Percentiles rank a stretch among this genome's conserved stretches.
phyloP scores from a whole-genome alignment of 345 rosid species.

The Aquilaria malaccensis region DNA sequence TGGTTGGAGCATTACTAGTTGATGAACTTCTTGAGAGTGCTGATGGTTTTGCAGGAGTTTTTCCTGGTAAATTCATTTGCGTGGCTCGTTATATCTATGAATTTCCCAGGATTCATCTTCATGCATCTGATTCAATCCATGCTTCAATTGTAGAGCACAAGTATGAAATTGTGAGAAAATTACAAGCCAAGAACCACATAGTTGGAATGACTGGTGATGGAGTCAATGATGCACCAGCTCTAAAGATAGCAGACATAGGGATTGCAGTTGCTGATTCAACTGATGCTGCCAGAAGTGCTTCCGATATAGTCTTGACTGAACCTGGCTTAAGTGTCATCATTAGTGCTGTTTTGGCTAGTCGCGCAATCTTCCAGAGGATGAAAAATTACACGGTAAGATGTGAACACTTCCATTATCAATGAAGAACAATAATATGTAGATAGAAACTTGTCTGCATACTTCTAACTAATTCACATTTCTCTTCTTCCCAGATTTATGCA shows the following conservation, averaged over 20 bases:
- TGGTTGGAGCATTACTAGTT: slow-evolving; percentile 36
- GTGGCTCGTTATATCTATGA: background rate
- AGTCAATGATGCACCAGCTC: slow-evolving; percentile 89
- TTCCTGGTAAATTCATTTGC: slow-evolving; percentile 46
- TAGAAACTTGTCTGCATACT: background rate
- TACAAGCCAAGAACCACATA: slow-evolving; percentile 75
- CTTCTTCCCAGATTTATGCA: slow-evolving; percentile 51
- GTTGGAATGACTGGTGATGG: slow-evolving; percentile 98
- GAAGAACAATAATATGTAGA: background rate
- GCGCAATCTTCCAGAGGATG: slow-evolving; percentile 94
- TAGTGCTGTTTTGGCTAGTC: slow-evolving; percentile 88
- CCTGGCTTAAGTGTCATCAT: slow-evolving; percentile 91
- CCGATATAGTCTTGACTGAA: slow-evolving; percentile 87
- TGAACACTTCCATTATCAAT: background rate
- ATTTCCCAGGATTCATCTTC: background rate
- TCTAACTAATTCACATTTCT: slow-evolving; percentile 1
- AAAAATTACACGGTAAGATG: slow-evolving; percentile 72
- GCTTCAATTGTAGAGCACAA: slow-evolving; percentile 59
- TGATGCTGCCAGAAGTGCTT: slow-evolving; percentile 89
- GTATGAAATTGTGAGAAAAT: slow-evolving; percentile 68
- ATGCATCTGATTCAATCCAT: slow-evolving; percentile 6
- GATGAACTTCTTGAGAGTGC: slow-evolving; percentile 80
- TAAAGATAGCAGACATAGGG: slow-evolving; percentile 85
- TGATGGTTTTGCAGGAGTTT: slow-evolving; percentile 86
- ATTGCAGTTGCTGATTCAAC: slow-evolving; percentile 94